phyloP scores from a whole-genome alignment of 1,284 basidiomycete genomes.

The Mycena citricolor region DNA sequence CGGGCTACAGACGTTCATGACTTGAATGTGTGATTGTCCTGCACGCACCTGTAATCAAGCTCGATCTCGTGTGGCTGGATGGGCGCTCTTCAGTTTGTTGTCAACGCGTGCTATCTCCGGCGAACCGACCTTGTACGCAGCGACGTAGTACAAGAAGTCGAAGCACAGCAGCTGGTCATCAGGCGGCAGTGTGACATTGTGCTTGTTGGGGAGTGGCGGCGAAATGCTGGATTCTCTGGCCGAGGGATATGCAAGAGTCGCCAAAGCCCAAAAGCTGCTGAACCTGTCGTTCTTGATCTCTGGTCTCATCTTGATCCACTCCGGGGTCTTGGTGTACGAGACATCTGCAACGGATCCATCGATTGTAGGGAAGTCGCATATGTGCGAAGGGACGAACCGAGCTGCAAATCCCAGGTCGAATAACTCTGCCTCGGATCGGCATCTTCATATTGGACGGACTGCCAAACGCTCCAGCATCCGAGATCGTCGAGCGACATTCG shows the following conservation, averaged over 20 bases:
- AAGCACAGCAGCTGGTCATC: slow-evolving; percentile 55
- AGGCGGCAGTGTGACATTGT: slow-evolving; percentile 40
- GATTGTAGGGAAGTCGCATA: too few relatives aligned
- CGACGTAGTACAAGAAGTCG: slow-evolving; percentile 54
- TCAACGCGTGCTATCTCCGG: neutral
- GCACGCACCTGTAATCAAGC: slow-evolving; percentile 36
- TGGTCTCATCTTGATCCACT: slow-evolving; percentile 38
- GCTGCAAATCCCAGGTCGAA: slow-evolving; percentile 43
- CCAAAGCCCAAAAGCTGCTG: slow-evolving; percentile 46
- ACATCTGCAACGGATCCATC: slow-evolving; percentile 36
- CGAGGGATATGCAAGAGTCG: slow-evolving; percentile 44
- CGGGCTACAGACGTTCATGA: slow-evolving; percentile 29
- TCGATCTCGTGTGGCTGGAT: slow-evolving; percentile 41
- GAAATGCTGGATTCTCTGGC: slow-evolving; percentile 36
- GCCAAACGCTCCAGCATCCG: slow-evolving; percentile 73
- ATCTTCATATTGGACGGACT: slow-evolving; percentile 49
- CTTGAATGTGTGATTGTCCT: slow-evolving; percentile 13
- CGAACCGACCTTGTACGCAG: slow-evolving; percentile 27
- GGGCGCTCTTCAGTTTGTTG: neutral
- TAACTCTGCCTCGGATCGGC: slow-evolving; percentile 48
- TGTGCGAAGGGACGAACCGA: slow-evolving; percentile 42
- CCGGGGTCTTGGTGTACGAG: slow-evolving; percentile 47
- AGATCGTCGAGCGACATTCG: slow-evolving; percentile 46
- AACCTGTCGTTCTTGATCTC: slow-evolving; percentile 37
- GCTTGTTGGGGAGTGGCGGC: slow-evolving; percentile 35